Percentiles rank a stretch among this genome's conserved stretches.
Conservation (phyloP, 2,329 filamentous ascomycete species). For the Neopestalotiopsis sp. region DNA sequence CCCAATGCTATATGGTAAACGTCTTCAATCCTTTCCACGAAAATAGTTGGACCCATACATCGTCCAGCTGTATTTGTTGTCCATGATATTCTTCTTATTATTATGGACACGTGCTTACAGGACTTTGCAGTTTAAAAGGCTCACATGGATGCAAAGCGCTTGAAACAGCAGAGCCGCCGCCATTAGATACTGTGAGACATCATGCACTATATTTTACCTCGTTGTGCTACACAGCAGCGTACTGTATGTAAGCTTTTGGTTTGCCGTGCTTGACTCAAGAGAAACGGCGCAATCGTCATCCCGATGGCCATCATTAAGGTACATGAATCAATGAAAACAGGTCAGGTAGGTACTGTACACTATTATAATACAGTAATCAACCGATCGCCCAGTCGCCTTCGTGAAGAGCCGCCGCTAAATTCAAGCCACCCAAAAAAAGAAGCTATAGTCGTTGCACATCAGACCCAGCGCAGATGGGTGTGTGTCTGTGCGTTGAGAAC, state of each 20-base stretch:
- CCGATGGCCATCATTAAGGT: neutral
- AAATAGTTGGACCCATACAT: neutral
- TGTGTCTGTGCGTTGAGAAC: neutral
- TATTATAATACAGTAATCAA: neutral
- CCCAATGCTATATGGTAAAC: neutral
- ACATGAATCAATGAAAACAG: no score
- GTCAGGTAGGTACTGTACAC: no score
- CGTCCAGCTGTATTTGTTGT: neutral
- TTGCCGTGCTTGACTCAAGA: neutral
- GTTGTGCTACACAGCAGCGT: neutral
- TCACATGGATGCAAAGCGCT: neutral
- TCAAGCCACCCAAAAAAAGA: neutral
- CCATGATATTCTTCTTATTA: neutral
- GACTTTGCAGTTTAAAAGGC: neutral
- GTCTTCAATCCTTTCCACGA: no score
- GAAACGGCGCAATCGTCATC: neutral
- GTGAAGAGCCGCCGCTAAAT: neutral
- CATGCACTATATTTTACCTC: neutral
- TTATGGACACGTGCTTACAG: neutral
- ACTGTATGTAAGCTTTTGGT: neutral
- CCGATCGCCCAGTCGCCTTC: neutral
- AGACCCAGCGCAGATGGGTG: neutral
- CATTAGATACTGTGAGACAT: neutral
- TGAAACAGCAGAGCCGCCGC: neutral
- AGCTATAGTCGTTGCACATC: neutral